Evolutionary conservation across 2,329 filamentous ascomycete species (phyloP).

Genomic region (Aphanoascus verrucosus): DNA sequence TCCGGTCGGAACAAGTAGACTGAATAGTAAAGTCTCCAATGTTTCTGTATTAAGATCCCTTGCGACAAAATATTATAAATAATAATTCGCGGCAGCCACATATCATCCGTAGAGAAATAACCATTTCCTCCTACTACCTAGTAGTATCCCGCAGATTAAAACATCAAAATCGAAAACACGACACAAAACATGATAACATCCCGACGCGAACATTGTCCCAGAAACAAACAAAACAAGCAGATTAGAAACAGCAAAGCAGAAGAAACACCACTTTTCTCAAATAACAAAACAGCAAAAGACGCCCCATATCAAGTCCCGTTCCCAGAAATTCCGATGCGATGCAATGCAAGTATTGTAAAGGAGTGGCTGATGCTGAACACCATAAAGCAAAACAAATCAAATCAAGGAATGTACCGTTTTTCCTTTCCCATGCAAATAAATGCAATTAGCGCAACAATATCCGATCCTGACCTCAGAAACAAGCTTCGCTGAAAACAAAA

Average conservation of each 20-base stretch:
- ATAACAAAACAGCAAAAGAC: background rate
- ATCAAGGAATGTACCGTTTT: conserved; percentile 13
- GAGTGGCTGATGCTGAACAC: conserved; percentile 16
- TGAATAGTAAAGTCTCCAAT: background rate
- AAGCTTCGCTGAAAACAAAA: conserved; percentile 13
- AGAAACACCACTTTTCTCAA: background rate
- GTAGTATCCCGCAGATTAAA: background rate
- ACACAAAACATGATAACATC: too few species aligned
- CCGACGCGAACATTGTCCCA: background rate
- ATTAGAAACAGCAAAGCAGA: conserved; percentile 2
- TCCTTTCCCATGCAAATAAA: conserved; percentile 11
- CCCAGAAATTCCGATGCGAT: conserved; percentile 17
- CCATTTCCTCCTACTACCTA: too few species aligned
- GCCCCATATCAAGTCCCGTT: conserved; percentile 11
- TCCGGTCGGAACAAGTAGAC: too few species aligned
- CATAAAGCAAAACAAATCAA: conserved; percentile 5
- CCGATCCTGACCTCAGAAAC: conserved; percentile 16
- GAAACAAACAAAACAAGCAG: background rate
- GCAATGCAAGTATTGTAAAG: conserved; percentile 15
- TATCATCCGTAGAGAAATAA: background rate
- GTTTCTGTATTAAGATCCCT: background rate
- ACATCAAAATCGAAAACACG: background rate
- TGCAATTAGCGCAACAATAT: conserved; percentile 11
- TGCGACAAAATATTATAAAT: background rate
- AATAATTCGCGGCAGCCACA: background rate